Percentiles rank a stretch among this genome's conserved stretches.
phyloP scores from a whole-genome alignment of 306 rosid genomes.

The Hippophae rhamnoides region DNA sequence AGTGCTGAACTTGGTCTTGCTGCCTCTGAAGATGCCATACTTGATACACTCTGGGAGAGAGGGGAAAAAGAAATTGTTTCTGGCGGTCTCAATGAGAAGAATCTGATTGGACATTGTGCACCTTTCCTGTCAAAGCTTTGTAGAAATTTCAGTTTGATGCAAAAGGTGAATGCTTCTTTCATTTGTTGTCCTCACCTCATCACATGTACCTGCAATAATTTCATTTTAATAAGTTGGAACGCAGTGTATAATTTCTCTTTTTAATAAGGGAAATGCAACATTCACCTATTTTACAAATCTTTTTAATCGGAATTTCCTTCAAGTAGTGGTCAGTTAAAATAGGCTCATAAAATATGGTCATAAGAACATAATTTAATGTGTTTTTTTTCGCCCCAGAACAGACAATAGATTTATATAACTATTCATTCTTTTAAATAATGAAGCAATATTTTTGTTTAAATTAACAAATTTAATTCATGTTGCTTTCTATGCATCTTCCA shows the following conservation, averaged over 20 bases:
- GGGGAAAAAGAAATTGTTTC: conserved; percentile 86
- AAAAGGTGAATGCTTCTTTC: conserved; percentile 49
- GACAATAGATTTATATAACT: too few relatives aligned
- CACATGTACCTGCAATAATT: too few relatives aligned
- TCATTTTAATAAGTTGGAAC: too few relatives aligned
- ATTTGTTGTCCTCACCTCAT: too few relatives aligned
- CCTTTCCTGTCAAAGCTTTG: conserved; percentile 75
- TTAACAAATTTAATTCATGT: too few relatives aligned
- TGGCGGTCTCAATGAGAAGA: conserved; percentile 49
- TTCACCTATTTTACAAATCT: background rate
- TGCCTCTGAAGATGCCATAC: conserved; percentile 85
- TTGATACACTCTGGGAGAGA: conserved; percentile 73
- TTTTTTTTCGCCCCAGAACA: too few relatives aligned
- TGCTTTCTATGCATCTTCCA: too few relatives aligned
- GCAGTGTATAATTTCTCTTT: background rate
- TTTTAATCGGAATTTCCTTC: background rate
- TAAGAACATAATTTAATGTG: too few relatives aligned
- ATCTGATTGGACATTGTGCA: conserved; percentile 71
- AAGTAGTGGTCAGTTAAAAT: background rate
- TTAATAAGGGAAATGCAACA: background rate
- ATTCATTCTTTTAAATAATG: too few relatives aligned
- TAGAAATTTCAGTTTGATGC: conserved; percentile 78
- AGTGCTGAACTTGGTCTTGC: conserved; percentile 85
- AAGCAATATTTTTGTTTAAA: too few relatives aligned
- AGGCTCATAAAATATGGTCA: too few relatives aligned